A percentile compares a stretch with the other conserved stretches of the same genome.
These are phyloP conservation scores for Gremmenia infestans DNA, from an alignment of 2,329 filamentous ascomycete genomes.

Conservation along the genomic window DNA sequence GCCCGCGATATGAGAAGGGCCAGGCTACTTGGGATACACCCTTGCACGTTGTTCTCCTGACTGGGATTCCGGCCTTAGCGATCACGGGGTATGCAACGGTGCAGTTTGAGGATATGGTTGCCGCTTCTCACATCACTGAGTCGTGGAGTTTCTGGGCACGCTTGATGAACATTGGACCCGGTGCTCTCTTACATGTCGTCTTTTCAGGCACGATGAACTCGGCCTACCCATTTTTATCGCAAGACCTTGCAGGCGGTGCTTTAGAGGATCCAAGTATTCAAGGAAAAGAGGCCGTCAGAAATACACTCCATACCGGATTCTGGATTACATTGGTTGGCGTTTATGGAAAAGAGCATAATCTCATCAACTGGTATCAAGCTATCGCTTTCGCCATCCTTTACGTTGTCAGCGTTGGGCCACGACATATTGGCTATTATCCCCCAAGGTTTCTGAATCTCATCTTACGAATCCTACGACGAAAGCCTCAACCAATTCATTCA, in stretches of 20 bases:
- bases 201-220: slow-evolving; percentile 22
- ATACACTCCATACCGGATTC: slow-evolving; percentile 23
- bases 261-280: slow-evolving; percentile 18
- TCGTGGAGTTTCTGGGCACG: slow-evolving; percentile 17
- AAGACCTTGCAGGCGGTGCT: slow-evolving; percentile 19
- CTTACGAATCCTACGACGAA: slow-evolving; percentile 14
- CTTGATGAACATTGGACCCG: slow-evolving; percentile 19
- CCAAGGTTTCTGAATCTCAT: slow-evolving; percentile 21
- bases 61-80: slow-evolving; percentile 21
- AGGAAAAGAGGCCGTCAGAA: slow-evolving; percentile 17
- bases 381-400: slow-evolving; percentile 23
- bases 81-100: slow-evolving; percentile 19
- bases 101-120: slow-evolving; percentile 20
- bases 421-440: slow-evolving; percentile 26
- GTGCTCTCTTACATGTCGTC: slow-evolving; percentile 21
- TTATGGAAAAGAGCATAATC: slow-evolving; percentile 18
- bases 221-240: slow-evolving; percentile 21
- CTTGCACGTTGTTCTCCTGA: slow-evolving; percentile 19
- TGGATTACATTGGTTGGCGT: slow-evolving; percentile 19
- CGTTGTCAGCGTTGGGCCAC: slow-evolving; percentile 22
- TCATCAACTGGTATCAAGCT: slow-evolving; percentile 25
- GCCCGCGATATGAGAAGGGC: slow-evolving; percentile 16
- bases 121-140: slow-evolving; percentile 13
- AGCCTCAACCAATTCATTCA: slow-evolving; percentile 12
- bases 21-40: slow-evolving; percentile 16